Conservation (phyloP, 2,329 filamentous ascomycete species). For the Epichloe coenophiala region DNA sequence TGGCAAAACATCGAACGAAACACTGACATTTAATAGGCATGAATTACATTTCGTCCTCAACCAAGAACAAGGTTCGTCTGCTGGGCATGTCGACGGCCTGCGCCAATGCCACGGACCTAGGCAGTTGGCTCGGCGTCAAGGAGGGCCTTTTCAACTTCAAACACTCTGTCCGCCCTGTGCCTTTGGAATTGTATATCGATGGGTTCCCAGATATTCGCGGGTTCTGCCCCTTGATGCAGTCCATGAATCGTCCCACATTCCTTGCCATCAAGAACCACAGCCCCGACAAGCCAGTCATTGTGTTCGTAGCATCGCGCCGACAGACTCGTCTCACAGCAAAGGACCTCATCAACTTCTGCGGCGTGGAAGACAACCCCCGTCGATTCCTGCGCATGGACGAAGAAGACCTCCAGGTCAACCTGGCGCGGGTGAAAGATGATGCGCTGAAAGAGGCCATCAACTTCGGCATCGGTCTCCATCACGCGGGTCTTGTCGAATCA, state of each 20-base stretch:
- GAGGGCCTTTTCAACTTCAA: slow-evolving; percentile 94
- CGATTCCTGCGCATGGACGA: slow-evolving; percentile 90
- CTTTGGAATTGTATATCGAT: slow-evolving; percentile 91
- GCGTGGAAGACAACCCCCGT: slow-evolving; percentile 94
- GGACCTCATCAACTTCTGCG: slow-evolving; percentile 92
- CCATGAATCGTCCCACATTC: slow-evolving; percentile 96
- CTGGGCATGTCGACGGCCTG: slow-evolving; percentile 99
- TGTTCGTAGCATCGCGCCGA: slow-evolving; percentile 89
- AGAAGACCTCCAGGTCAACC: slow-evolving; percentile 78
- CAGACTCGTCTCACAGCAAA: slow-evolving; percentile 92
- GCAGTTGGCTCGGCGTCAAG: slow-evolving; percentile 94
- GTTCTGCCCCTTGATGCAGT: slow-evolving; percentile 98
- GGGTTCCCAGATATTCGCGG: slow-evolving; percentile 91
- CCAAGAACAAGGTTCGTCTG: slow-evolving; percentile 74
- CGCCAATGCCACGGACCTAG: slow-evolving; percentile 86
- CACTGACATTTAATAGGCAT: slow-evolving; percentile 41
- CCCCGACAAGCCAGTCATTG: slow-evolving; percentile 92
- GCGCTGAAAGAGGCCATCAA: slow-evolving; percentile 85
- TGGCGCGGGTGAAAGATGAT: slow-evolving; percentile 85
- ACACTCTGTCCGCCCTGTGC: slow-evolving; percentile 91
- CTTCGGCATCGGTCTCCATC: slow-evolving; percentile 93
- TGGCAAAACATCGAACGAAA: no score
- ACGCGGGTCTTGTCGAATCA: slow-evolving; percentile 90
- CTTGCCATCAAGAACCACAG: slow-evolving; percentile 93
- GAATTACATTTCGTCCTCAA: slow-evolving; percentile 97